Evolutionary conservation across 768 basidiomycete species (phyloP).

Genomic region (Boletus patriciae): DNA sequence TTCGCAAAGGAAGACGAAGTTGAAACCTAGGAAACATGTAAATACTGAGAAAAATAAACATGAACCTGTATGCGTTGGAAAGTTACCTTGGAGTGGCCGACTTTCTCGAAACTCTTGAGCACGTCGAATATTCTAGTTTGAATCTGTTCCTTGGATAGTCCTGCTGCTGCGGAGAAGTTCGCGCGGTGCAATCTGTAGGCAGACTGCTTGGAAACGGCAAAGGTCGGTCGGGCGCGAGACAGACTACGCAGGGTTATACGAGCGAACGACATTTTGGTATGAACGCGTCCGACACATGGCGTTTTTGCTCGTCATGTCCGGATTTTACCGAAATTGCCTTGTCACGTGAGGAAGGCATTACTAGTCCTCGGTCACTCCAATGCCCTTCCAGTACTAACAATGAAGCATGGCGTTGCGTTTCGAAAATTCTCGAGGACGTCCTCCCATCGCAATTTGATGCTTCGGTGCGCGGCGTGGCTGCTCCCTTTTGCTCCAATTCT

Average conservation of each 20-base stretch:
- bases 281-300: conserved; percentile 16
- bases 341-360: conserved; percentile 1
- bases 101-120: conserved; percentile 34
- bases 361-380: no score
- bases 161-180: conserved; percentile 30
- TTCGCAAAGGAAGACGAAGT: conserved; percentile 51
- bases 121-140: conserved; percentile 28
- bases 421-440: conserved; percentile 90
- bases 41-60: conserved; percentile 32
- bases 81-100: conserved; percentile 31
- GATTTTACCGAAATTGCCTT: conserved; percentile 24
- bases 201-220: conserved; percentile 30
- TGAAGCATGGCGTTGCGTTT: conserved; percentile 95
- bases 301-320: conserved; percentile 13
- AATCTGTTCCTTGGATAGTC: conserved; percentile 25
- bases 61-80: not conserved
- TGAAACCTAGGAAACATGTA: conserved; percentile 51
- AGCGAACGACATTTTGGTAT: conserved; percentile 36
- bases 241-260: conserved; percentile 35
- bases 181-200: conserved; percentile 33
- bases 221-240: conserved; percentile 28
- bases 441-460: conserved; percentile 90
- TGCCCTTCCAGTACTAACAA: conserved; percentile 35
- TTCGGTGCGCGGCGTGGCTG: conserved; percentile 56
- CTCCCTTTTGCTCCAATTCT: not conserved